Evolutionary conservation across 257 asterid genomes (phyloP).

Genomic region (Echites panduratus): DNA sequence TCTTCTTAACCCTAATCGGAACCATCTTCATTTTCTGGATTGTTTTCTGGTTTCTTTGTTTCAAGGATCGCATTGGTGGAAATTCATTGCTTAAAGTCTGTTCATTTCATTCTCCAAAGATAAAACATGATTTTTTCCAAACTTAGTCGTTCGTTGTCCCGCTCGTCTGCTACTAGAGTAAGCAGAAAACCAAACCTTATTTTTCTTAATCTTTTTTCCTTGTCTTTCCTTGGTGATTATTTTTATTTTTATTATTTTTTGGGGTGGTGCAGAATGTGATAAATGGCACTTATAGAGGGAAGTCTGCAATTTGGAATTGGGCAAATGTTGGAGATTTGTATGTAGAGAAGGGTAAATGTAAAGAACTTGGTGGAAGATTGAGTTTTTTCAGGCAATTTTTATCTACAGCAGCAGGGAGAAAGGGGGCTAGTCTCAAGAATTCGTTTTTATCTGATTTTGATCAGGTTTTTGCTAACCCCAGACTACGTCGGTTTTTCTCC

Average conservation of each 20-base stretch:
- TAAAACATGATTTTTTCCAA: slow-evolving; percentile 48
- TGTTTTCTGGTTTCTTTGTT: background rate
- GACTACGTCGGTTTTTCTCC: slow-evolving; percentile 45
- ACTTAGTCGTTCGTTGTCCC: slow-evolving; percentile 44
- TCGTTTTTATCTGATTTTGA: slow-evolving; percentile 37
- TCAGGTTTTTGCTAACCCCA: slow-evolving; percentile 35
- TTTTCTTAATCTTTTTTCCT: background rate
- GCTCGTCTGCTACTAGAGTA: slow-evolving; percentile 54
- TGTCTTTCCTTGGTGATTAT: background rate
- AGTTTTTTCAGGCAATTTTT: slow-evolving; percentile 63
- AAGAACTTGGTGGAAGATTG: slow-evolving; percentile 41
- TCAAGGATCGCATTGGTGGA: background rate
- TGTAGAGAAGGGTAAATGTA: slow-evolving; percentile 17
- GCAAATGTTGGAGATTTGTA: slow-evolving; percentile 29
- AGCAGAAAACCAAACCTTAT: slow-evolving; percentile 12
- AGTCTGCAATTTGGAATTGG: slow-evolving; percentile 24
- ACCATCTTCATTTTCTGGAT: background rate
- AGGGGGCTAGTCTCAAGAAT: slow-evolving; percentile 26
- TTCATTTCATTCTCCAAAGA: background rate
- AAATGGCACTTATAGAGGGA: slow-evolving; percentile 37
- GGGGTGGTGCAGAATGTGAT: slow-evolving; percentile 44
- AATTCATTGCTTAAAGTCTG: background rate
- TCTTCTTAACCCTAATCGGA: background rate
- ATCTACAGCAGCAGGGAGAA: slow-evolving; percentile 37
- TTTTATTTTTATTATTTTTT: background rate